A percentile compares a stretch with the other conserved stretches of the same genome.
phyloP scores from a whole-genome alignment of 805 yeast genomes.

The Kodamaea nitidulidarum region DNA sequence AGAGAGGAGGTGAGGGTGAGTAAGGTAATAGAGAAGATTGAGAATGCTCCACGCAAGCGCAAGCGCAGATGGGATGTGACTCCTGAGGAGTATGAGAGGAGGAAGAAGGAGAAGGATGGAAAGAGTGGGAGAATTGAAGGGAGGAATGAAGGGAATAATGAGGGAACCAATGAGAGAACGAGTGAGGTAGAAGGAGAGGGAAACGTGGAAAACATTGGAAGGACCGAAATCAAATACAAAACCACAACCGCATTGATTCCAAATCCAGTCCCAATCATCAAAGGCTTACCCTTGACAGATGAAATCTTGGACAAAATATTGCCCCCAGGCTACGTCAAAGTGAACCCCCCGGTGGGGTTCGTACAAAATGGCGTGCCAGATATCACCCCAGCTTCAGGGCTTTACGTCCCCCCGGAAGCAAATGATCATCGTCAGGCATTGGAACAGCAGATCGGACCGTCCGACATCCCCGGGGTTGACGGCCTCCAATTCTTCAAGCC shows the following conservation, averaged over 20 bases:
- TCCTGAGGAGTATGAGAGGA: slow-evolving; percentile 31
- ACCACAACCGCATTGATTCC: no score
- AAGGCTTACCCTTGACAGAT: slow-evolving; percentile 38
- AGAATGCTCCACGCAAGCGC: slow-evolving; percentile 16
- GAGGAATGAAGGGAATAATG: no score
- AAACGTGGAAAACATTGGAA: no score
- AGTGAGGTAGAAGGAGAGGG: no score
- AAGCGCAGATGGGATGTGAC: slow-evolving; percentile 47
- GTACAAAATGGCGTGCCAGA: slow-evolving; percentile 36
- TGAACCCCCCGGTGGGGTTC: slow-evolving; percentile 42
- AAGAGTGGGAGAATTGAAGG: no score
- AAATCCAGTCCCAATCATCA: slow-evolving; percentile 20
- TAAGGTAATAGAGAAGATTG: slow-evolving; percentile 18
- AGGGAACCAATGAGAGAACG: no score
- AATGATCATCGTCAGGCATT: slow-evolving; percentile 21
- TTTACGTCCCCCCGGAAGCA: slow-evolving; percentile 47
- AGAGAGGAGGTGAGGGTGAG: slow-evolving; percentile 29
- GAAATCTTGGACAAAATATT: slow-evolving; percentile 45
- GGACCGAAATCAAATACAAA: no score
- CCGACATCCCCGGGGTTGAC: slow-evolving; percentile 59
- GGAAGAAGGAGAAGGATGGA: no score
- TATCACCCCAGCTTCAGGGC: slow-evolving; percentile 29
- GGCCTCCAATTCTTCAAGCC: slow-evolving; percentile 68
- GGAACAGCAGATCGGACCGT: slow-evolving; percentile 33
- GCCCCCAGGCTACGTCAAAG: slow-evolving; percentile 49